phyloP scores from a whole-genome alignment of 371 early-diverging fungal species.

The Mucor irregularis region DNA sequence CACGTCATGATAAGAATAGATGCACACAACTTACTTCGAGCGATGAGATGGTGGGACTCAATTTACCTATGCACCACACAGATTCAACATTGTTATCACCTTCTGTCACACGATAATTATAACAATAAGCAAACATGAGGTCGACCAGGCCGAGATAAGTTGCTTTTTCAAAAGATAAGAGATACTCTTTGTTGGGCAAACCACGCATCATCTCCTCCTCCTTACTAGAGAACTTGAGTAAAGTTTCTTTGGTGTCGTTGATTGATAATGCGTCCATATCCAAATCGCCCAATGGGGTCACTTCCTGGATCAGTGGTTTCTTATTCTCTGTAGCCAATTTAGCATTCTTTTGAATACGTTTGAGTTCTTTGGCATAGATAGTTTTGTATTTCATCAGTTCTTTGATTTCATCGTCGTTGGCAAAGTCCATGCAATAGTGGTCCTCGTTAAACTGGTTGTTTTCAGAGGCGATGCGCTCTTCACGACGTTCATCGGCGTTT shows the following conservation, averaged over 20 bases:
- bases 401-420: conserved; percentile 73
- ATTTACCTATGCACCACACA: conserved; percentile 86
- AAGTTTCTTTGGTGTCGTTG: conserved; percentile 22
- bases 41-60: conserved; percentile 78
- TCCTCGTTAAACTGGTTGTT: conserved; percentile 88
- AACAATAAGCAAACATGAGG: conserved; percentile 87
- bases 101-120: conserved; percentile 81
- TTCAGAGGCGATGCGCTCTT: conserved; percentile 66
- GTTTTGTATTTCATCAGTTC: conserved; percentile 73
- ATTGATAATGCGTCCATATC: conserved; percentile 29
- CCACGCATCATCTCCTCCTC: conserved; percentile 76
- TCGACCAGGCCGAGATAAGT: conserved; percentile 90
- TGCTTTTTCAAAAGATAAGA: conserved; percentile 62
- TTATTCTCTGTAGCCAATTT: conserved; percentile 8
- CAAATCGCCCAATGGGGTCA: conserved; percentile 9
- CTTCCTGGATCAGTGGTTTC: conserved; percentile 39
- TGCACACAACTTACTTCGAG: conserved; percentile 60
- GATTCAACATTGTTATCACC: conserved; percentile 91
- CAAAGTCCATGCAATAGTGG: conserved; percentile 82
- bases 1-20: not conserved
- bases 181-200: conserved; percentile 78
- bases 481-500: conserved; percentile 62
- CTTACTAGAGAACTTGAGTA: conserved; percentile 63
- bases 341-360: conserved; percentile 51
- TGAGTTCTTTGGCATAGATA: conserved; percentile 61